Evolutionary conservation across 768 basidiomycete species (phyloP).

Genomic region (Trametes sanguinea): DNA sequence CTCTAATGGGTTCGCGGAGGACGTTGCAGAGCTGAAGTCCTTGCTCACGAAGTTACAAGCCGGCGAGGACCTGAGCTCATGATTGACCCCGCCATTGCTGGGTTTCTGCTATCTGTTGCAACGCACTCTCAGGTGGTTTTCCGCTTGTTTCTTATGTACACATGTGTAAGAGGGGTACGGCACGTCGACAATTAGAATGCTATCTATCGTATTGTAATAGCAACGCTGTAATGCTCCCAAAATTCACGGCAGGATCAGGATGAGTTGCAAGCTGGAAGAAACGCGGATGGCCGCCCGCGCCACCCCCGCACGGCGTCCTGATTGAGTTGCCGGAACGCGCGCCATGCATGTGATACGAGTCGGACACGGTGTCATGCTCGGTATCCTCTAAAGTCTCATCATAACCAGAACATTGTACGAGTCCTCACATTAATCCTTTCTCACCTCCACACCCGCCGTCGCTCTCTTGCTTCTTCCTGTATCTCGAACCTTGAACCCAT

Average conservation of each 20-base stretch:
- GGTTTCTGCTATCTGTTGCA: neutral
- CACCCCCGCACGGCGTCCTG: constrained; percentile 9
- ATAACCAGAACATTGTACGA: neutral
- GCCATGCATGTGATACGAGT: constrained; percentile 9
- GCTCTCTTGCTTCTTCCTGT: neutral
- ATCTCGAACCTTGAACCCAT: neutral
- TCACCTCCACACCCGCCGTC: neutral
- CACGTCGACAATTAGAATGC: neutral
- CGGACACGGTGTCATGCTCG: neutral
- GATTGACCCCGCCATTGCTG: neutral
- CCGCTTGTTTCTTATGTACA: neutral
- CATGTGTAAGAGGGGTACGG: neutral
- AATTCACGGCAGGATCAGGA: too few species aligned
- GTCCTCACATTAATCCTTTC: neutral
- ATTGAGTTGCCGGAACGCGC: constrained; percentile 3
- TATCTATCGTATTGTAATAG: too few species aligned
- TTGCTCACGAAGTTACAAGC: constrained; percentile 46
- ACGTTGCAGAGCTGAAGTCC: constrained; percentile 71
- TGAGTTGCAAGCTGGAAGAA: too few species aligned
- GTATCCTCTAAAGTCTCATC: constrained; percentile 2
- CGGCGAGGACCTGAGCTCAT: constrained; percentile 15
- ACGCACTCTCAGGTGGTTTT: neutral
- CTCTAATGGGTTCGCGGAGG: constrained; percentile 63
- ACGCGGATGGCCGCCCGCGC: neutral
- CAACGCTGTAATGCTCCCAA: too few species aligned